Conservation (phyloP, 1,284 basidiomycete genomes). For the Coniophora puteana region DNA sequence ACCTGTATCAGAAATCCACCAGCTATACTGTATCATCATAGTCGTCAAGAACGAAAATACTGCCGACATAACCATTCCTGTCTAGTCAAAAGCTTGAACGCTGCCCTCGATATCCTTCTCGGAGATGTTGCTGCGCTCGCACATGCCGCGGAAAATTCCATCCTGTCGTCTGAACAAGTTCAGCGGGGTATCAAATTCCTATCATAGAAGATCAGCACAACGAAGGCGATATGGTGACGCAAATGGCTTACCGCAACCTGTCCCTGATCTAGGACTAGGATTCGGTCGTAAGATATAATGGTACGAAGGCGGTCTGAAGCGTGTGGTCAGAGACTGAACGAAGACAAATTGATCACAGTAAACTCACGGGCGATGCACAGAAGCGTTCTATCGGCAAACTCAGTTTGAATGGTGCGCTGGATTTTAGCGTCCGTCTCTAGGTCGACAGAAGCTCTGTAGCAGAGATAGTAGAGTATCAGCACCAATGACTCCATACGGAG, state of each 20-base stretch:
- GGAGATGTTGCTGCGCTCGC: slow-evolving; percentile 56
- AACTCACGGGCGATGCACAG: slow-evolving; percentile 59
- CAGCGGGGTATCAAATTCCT: slow-evolving; percentile 72
- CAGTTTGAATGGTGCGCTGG: slow-evolving; percentile 63
- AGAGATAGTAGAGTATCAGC: neutral
- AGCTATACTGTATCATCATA: too few relatives aligned
- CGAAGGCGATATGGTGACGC: neutral
- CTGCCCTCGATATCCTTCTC: slow-evolving; percentile 43
- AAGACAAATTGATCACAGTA: neutral
- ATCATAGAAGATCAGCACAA: neutral
- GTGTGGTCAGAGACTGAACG: neutral
- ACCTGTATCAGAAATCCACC: too few relatives aligned
- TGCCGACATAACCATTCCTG: too few relatives aligned
- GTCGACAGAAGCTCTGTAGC: slow-evolving; percentile 54
- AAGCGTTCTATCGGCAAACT: slow-evolving; percentile 63
- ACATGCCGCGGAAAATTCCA: slow-evolving; percentile 68
- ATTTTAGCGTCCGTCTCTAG: slow-evolving; percentile 71
- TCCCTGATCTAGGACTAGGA: slow-evolving; percentile 71
- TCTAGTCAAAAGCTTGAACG: too few relatives aligned
- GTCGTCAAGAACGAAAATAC: slow-evolving; percentile 25
- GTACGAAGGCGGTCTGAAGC: slow-evolving; percentile 64
- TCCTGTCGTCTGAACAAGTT: slow-evolving; percentile 49
- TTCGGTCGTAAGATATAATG: slow-evolving; percentile 77
- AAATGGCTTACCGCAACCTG: slow-evolving; percentile 49
- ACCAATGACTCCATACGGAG: neutral